Evolutionary conservation across 1,139 yeast genomes (phyloP).

Genomic region (Protomyces pachydermus): DNA sequence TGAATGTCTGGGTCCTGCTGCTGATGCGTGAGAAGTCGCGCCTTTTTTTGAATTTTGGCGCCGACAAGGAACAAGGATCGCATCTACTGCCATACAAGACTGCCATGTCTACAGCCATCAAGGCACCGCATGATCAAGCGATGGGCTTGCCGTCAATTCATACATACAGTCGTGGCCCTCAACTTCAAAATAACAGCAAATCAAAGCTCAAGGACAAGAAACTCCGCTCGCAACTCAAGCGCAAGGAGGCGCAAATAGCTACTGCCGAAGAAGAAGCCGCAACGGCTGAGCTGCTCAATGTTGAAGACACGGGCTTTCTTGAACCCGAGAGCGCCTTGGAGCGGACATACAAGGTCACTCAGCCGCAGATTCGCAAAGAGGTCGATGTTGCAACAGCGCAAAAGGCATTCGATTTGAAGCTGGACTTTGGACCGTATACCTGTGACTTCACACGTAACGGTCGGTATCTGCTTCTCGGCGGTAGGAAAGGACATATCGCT

Average conservation of each 20-base stretch:
- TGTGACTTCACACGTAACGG: conserved; percentile 84
- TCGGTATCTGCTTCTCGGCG: conserved; percentile 75
- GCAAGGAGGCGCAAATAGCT: conserved; percentile 65
- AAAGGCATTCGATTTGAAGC: conserved; percentile 59
- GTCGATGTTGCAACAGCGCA: conserved; percentile 70
- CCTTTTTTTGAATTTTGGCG: neutral
- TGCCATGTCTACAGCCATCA: neutral
- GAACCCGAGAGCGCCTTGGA: conserved; percentile 89
- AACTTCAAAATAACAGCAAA: neutral
- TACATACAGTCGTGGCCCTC: neutral
- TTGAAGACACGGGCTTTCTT: conserved; percentile 76
- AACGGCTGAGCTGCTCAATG: conserved; percentile 75
- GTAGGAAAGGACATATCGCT: conserved; percentile 91
- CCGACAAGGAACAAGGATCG: neutral
- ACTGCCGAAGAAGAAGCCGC: conserved; percentile 72
- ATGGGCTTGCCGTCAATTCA: neutral
- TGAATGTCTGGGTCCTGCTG: no score
- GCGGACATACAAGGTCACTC: conserved; percentile 77
- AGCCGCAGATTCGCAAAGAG: conserved; percentile 67
- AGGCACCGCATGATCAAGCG: neutral
- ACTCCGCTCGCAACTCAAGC: conserved; percentile 59
- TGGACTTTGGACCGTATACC: conserved; percentile 84
- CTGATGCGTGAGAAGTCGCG: neutral
- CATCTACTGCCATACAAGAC: neutral
- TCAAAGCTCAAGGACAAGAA: conserved; percentile 52